Evolutionary conservation across 1,284 basidiomycete genomes (phyloP), one percentile per base, ranked within the genome.

Genomic region (Ceratobasidium sp.): DNA sequence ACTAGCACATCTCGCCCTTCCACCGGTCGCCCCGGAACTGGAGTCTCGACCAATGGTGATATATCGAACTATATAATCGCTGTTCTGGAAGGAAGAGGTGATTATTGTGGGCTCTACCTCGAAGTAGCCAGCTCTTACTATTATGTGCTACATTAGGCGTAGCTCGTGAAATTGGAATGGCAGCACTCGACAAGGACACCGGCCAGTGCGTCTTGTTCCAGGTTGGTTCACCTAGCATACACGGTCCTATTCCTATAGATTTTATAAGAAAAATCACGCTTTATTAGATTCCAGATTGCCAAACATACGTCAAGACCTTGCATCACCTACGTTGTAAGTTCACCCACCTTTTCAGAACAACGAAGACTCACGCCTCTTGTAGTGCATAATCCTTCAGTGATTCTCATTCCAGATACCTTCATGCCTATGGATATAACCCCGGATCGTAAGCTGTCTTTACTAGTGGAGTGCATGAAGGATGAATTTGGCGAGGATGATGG

Each of bases 231-330:
- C 57, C 29, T 31, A 8, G 66, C 53, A 33, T 67, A 31, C 47
- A 11, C 56, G 24, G 56, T 63, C 66, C 56, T 31, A 27, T 56
- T 64, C 17, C 51, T 51, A 66, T 41, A 33, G 29, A 27, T 8
- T 57, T 27, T 36, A 1, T 62, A 31, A 41, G 4, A 41, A 41
- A 5, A 41, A 41, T 41, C 11, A 41, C 50, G 7, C 47, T 29
- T 5, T 63, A 74, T 7, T 79, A 96, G 93, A 85, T 95, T 29
- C 89, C 91, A 45, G 94, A 96, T 79, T 92, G 90, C 77, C 88
- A 92, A 75, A 93, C 93, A 22, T 98, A 95, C 78, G 90, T 94
- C 75, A 95, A 94, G 81, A 95, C 93, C 0, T 83, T 97, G 8
- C 94, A 97, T 77, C 94, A 97, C 79, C 88, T 97, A 84, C 89